Evolutionary conservation across 2,329 filamentous ascomycete species (phyloP), one percentile per base, ranked within the genome.

Genomic region (Verticillium tricorpus): DNA sequence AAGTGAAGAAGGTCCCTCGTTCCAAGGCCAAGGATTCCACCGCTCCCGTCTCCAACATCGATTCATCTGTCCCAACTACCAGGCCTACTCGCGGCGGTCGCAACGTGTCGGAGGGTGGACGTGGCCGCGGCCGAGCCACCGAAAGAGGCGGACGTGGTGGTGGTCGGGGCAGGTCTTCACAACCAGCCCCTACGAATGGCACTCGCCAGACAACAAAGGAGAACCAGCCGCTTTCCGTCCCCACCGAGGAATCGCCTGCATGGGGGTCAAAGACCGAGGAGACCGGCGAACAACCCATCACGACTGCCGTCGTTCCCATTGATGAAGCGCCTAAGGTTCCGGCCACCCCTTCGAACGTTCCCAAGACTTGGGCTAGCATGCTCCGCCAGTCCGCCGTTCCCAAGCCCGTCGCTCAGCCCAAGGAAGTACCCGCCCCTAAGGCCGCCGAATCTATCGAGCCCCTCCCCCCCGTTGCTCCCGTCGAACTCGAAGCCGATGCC

Each of bases 281-380:
- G 56, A 74, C 71, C 61, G 70, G 72, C 60, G 74, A 78, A 61
- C 72, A 75, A 39, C 69, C 76, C 59, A 66, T 73, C 56, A 62
- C 67, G 39, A 56, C 71, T 60, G 67, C 72, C 54, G 69, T 72
- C 55, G 15, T 22, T 17, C 19, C 34, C 57, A 52, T 25, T 52
- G 45, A 52, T 25, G 45, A 52, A 52, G 7, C 45, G 12, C 45
- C 45, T 14, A 22, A 52, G 45, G 45, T 52, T 14, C 54, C 54
- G 14, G 54, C 74, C 73, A 28, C 68, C 73, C 59, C 64, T 73
- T 40, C 35, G 3, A 69, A 78, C 52, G 73, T 74, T 63, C 73
- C 74, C 61, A 88, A 87, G 79, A 89, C 86, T 31, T 93, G 90
- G 90, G 90, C 90, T 40, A 91, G 89, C 76, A 89, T 93, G 82